A percentile compares a stretch with the other conserved stretches of the same genome.
phyloP scores from a whole-genome alignment of 805 yeast genomes.

The Jamesozyma rosinii region DNA sequence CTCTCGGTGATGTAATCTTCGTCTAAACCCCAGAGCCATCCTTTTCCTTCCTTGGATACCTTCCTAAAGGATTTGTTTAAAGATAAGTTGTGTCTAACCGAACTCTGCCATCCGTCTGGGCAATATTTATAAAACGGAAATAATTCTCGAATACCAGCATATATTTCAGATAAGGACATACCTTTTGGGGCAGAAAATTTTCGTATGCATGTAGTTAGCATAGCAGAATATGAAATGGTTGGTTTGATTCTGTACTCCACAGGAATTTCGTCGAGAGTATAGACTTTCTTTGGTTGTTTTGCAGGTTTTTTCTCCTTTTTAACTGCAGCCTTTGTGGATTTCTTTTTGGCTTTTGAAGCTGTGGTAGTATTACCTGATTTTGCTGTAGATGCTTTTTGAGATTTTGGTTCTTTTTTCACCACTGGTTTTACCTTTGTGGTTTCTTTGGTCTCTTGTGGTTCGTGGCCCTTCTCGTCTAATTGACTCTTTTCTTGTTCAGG shows the following conservation, averaged over 20 bases:
- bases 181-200: slow-evolving; percentile 61
- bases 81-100: slow-evolving; percentile 82
- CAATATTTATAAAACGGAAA: slow-evolving; percentile 90
- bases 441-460: background rate
- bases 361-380: slow-evolving; percentile 5
- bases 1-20: slow-evolving; percentile 75
- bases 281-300: slow-evolving; percentile 51
- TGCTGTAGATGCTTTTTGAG: slow-evolving; percentile 4
- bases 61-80: slow-evolving; percentile 77
- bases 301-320: slow-evolving; percentile 45
- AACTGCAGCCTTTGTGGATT: slow-evolving; percentile 31
- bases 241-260: slow-evolving; percentile 82
- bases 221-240: slow-evolving; percentile 63
- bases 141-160: slow-evolving; percentile 73
- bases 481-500: slow-evolving; percentile 51
- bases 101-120: slow-evolving; percentile 96
- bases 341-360: slow-evolving; percentile 32
- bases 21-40: slow-evolving; percentile 91
- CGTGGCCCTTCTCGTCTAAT: slow-evolving; percentile 22
- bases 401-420: slow-evolving; percentile 9
- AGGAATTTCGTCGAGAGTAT: slow-evolving; percentile 78
- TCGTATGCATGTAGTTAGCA: slow-evolving; percentile 71
- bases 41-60: slow-evolving; percentile 79
- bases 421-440: slow-evolving; percentile 2
- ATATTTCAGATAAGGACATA: slow-evolving; percentile 74